A percentile compares a stretch with the other conserved stretches of the same genome.
phyloP scores from a whole-genome alignment of 352 stramenopile species.

The Pythium grandisporangium region DNA sequence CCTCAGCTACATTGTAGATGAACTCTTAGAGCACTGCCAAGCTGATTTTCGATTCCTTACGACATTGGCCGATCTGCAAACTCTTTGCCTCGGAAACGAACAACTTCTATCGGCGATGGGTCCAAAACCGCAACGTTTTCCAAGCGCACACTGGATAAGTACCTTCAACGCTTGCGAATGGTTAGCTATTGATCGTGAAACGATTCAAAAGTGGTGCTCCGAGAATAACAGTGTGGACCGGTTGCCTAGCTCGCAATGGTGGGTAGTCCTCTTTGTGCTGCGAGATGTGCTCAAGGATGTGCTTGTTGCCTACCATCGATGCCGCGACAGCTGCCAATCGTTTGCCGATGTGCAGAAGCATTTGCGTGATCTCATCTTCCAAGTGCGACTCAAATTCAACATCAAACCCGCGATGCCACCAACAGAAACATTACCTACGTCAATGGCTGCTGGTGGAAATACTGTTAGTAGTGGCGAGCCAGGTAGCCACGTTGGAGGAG shows the following conservation, averaged over 20 bases:
- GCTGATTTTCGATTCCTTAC: slow-evolving; percentile 24
- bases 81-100: slow-evolving; percentile 14
- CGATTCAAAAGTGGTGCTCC: slow-evolving; percentile 25
- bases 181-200: slow-evolving; percentile 32
- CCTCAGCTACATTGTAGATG: slow-evolving; percentile 30
- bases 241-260: slow-evolving; percentile 20
- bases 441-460: too few species aligned
- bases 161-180: slow-evolving; percentile 31
- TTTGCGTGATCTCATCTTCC: slow-evolving; percentile 32
- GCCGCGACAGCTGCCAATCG: slow-evolving; percentile 12
- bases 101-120: slow-evolving; percentile 15
- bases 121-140: slow-evolving; percentile 5
- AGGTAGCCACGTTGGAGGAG: too few species aligned
- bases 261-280: slow-evolving; percentile 34
- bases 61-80: slow-evolving; percentile 24
- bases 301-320: slow-evolving; percentile 18
- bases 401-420: slow-evolving; percentile 16
- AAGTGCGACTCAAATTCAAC: slow-evolving; percentile 42
- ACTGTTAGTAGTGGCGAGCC: too few species aligned
- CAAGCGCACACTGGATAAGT: slow-evolving; percentile 25
- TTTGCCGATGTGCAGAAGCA: slow-evolving; percentile 35
- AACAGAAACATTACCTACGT: background rate
- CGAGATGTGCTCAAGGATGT: slow-evolving; percentile 42
- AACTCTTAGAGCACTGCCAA: slow-evolving; percentile 30
- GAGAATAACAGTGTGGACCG: slow-evolving; percentile 14